Evolutionary conservation across 148 eudicot species (phyloP), one percentile per base, ranked within the genome.

Genomic region (Selenicereus undatus): DNA sequence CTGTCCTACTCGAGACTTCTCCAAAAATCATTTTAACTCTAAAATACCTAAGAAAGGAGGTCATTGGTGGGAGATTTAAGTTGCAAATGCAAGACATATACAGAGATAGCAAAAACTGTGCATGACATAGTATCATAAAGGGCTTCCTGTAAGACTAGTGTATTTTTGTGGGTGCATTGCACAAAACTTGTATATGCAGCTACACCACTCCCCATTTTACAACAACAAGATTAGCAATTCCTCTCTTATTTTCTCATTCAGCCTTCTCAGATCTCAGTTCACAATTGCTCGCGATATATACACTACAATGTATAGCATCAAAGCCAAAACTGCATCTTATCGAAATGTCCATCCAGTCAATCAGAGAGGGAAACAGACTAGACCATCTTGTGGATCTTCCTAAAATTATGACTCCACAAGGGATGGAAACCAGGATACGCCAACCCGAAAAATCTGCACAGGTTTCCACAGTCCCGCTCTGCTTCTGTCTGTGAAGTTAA

Each of bases 381-480:
- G 68, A 64, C 68, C 82, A 82, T 93, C 64, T 83, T 69, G 80
- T 92, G 99, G 29, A 79, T 87, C 85, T 95, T 95, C 81, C 82
- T 88, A 76, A 88, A 83, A 78, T 58, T 89, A 78, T 78, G 87
- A 81, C 82, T 89, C 3, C 88, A 90, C 79, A 93, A 86, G 82
- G 77, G 86, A 71, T 80, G 79, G 13, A 86, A 69, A 71, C 88
- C 81, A 22, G 81, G 75, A 76, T 78, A 81, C 5, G 94, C 85
- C 81, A 79, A 93, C 51, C 95, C 94, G 56, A 96, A 93, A 81
- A 96, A 96, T 27, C 86, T 89, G 76, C 79, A 79, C n/a, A 96
- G 60, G 85, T 96, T 96, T 81, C 86, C 88, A 85, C 93, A 90
- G 83, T 92, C 98, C 80, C 85, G 86, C 85, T 92, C 83, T 17